phyloP scores from a whole-genome alignment of 106 monocot species.

The Ottelia alismoides region DNA sequence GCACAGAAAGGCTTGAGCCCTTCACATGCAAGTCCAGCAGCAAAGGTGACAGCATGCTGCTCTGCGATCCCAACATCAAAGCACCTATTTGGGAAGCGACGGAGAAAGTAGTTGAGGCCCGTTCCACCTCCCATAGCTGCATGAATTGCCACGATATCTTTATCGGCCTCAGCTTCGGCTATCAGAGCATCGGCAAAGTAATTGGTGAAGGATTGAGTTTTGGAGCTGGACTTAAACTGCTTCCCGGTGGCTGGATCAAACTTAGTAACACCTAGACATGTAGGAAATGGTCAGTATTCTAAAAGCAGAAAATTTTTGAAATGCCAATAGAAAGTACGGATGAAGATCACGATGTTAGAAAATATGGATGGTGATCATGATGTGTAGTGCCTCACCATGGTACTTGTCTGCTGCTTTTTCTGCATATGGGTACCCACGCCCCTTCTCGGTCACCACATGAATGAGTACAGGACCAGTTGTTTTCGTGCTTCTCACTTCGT shows the following conservation, averaged over 20 bases:
- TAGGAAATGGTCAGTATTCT: no score
- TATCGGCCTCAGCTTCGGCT: conserved; percentile 61
- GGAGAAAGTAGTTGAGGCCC: conserved; percentile 75
- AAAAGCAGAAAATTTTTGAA: no score
- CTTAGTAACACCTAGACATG: conserved; percentile 73
- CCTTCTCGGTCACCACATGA: conserved; percentile 87
- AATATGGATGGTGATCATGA: no score
- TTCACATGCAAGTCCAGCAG: conserved; percentile 73
- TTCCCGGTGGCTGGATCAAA: conserved; percentile 60
- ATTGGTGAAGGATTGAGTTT: conserved; percentile 59
- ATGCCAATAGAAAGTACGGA: no score
- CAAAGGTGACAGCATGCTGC: conserved; percentile 92
- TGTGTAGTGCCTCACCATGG: no score
- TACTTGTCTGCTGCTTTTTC: conserved; percentile 68
- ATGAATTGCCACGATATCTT: conserved; percentile 71
- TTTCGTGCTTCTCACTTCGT: conserved; percentile 59
- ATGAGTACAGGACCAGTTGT: conserved; percentile 81
- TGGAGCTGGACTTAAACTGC: conserved; percentile 55
- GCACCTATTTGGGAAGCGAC: conserved; percentile 60
- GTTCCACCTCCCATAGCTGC: conserved; percentile 96
- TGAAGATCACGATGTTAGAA: no score
- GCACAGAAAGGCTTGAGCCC: conserved; percentile 96
- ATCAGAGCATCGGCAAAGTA: conserved; percentile 74
- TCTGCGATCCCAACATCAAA: conserved; percentile 95
- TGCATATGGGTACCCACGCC: conserved; percentile 73